Evolutionary conservation across 2,329 filamentous ascomycete species (phyloP).

Genomic region (Bipolaris sorokiniana): DNA sequence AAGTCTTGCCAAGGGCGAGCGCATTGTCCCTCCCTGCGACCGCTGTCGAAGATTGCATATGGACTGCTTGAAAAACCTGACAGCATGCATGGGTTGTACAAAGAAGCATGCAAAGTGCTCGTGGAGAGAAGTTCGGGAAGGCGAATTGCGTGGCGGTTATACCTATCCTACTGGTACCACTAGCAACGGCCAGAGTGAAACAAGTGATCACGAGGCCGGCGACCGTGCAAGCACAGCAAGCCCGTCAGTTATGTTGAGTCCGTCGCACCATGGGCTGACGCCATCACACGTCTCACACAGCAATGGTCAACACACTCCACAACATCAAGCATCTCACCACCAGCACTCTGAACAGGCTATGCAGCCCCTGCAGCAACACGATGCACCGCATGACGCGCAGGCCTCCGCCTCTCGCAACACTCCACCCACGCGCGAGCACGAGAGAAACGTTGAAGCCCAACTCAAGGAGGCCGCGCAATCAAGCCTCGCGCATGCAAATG

Average conservation of each 20-base stretch:
- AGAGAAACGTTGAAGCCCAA: slow-evolving; percentile 35
- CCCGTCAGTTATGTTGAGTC: slow-evolving; percentile 36
- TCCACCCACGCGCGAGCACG: slow-evolving; percentile 33
- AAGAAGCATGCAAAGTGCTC: slow-evolving; percentile 89
- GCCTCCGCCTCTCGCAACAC: slow-evolving; percentile 26
- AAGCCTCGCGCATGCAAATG: slow-evolving; percentile 38
- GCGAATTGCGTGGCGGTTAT: slow-evolving; percentile 61
- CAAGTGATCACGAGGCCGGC: slow-evolving; percentile 36
- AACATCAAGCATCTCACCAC: slow-evolving; percentile 20
- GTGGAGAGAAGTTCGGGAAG: slow-evolving; percentile 80
- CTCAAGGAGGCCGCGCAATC: slow-evolving; percentile 45
- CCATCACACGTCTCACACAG: slow-evolving; percentile 25
- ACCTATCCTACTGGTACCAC: slow-evolving; percentile 29
- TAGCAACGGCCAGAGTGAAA: slow-evolving; percentile 42
- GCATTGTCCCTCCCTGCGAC: slow-evolving; percentile 83
- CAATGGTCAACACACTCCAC: slow-evolving; percentile 21
- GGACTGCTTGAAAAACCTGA: slow-evolving; percentile 84
- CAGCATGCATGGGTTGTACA: slow-evolving; percentile 84
- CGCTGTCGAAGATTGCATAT: slow-evolving; percentile 79
- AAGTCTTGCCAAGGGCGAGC: slow-evolving; percentile 72
- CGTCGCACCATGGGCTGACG: slow-evolving; percentile 31
- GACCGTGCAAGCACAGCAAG: slow-evolving; percentile 41
- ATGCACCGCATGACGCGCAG: slow-evolving; percentile 25
- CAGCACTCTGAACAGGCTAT: slow-evolving; percentile 5
- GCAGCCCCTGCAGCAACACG: slow-evolving; percentile 13